These are phyloP conservation scores for Boletus semigastroideus DNA, from an alignment of 1,284 basidiomycete genomes.

Conservation along the genomic window DNA sequence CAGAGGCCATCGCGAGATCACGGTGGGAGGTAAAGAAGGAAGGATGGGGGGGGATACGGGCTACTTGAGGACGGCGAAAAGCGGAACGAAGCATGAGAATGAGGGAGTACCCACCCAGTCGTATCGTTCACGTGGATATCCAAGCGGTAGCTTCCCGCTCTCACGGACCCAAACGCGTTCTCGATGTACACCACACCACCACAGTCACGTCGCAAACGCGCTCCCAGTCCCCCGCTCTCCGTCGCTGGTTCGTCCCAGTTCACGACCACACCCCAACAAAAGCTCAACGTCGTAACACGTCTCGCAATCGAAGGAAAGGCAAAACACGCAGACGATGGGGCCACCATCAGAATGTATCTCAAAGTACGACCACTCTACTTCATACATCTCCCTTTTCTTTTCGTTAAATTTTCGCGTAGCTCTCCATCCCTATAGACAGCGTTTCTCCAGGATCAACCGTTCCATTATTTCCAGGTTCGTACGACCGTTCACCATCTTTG, in stretches of 20 bases:
- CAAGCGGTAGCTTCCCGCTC: background rate
- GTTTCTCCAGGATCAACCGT: conserved; percentile 64
- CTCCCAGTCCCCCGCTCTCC: conserved; percentile 44
- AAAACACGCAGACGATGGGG: conserved; percentile 61
- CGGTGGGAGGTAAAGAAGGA: conserved; percentile 8
- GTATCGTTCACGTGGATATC: conserved; percentile 24
- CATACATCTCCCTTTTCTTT: background rate
- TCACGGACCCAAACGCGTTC: conserved; percentile 25
- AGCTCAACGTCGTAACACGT: conserved; percentile 67
- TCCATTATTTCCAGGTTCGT: conserved; percentile 74
- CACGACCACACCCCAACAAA: conserved; percentile 41
- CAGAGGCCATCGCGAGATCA: conserved; percentile 21
- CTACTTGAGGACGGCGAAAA: conserved; percentile 6
- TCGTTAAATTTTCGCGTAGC: conserved; percentile 38
- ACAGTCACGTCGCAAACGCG: conserved; percentile 36
- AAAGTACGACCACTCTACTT: conserved; percentile 48
- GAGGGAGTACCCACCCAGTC: conserved; percentile 29
- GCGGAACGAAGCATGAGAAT: conserved; percentile 12
- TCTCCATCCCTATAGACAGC: conserved; percentile 64
- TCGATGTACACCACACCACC: conserved; percentile 17
- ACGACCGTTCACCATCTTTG: conserved; percentile 13
- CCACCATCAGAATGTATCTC: conserved; percentile 68
- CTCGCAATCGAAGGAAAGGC: conserved; percentile 73
- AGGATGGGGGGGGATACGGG: background rate
- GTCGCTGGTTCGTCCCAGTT: conserved; percentile 36